Base-by-base conservation (phyloP, 1,284 basidiomycete genomes). In the Gymnopus androsaceus region DNA sequence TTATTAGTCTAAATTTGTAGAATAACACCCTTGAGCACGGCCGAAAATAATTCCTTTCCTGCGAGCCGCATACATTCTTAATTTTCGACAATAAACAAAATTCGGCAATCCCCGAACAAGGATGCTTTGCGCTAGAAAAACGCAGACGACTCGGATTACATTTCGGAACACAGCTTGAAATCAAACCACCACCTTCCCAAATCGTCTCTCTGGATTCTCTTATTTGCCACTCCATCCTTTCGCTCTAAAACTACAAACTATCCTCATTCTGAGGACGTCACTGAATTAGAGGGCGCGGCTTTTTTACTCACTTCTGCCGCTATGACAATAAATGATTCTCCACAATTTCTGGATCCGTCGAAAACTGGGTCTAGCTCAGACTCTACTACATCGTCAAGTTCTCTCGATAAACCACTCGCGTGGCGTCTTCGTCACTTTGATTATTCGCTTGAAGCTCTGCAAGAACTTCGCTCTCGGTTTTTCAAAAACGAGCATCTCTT, bases 391-490 rank as follows among this genome's bases (percentile, higher is more conserved):
- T 38, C n/a, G 17, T 37, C 36, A 4, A 37, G 25, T 23, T 38
- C 8, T 45, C 52, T 3, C 19, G 33, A 11, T 54, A n/a, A 52
- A 17, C 56, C 49, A 19, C 31, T 59, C n/a, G 30, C 50, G 12
- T 41, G 53, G 45, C 48, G 50, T 28, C 50, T 59, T n/a, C 33
- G 46, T 14, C 49, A 41, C 15, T 55, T 59, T 27, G 57, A 59
- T 49, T 25, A 36, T 42, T 31, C 53, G 23, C 30, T 52, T 12
- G 44, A 48, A 23, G 38, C 50, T 11, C 31, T 59, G 33, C 17
- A 33, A 42, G 57, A 59, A 23, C 33, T 59, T 5, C 49, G 54
- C 50, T 34, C 55, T 25, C 30, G 48, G 11, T 55, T 59, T 38
- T 42, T 46, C 15, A 37, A 6, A 23, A 40, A 27, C 12, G 21